phyloP scores from a whole-genome alignment of 345 rosid species.

The Excoecaria agallocha region DNA sequence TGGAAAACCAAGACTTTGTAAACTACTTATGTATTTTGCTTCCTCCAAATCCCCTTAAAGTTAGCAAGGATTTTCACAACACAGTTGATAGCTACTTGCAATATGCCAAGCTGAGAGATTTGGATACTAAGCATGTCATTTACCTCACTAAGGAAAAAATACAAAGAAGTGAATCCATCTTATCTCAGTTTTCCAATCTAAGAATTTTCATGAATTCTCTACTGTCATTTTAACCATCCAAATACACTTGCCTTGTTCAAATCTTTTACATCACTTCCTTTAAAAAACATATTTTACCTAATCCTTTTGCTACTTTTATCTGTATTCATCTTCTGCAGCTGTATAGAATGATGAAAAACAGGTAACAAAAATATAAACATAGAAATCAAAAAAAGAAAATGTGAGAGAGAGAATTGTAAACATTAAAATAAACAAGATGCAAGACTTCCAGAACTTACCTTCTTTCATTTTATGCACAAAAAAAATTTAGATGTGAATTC shows the following conservation, averaged over 20 bases:
- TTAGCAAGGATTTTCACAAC: not conserved
- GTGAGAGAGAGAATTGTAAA: not conserved
- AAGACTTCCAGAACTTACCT: too few relatives aligned
- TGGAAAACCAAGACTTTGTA: not conserved
- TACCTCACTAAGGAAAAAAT: not conserved
- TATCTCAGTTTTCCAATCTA: not conserved
- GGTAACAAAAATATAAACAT: not conserved
- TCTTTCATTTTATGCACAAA: too few relatives aligned
- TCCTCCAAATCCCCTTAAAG: not conserved
- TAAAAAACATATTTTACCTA: not conserved
- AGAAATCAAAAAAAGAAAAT: not conserved
- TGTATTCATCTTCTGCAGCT: not conserved
- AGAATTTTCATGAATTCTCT: not conserved
- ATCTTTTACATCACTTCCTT: not conserved
- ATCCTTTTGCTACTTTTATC: not conserved
- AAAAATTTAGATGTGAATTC: too few relatives aligned
- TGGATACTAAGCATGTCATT: not conserved
- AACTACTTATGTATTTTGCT: not conserved
- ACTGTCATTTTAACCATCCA: not conserved
- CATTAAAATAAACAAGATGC: too few relatives aligned
- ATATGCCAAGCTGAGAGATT: not conserved
- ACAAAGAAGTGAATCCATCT: not conserved
- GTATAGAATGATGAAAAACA: not conserved
- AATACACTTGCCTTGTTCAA: not conserved
- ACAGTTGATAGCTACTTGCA: not conserved